A percentile compares a stretch with the other conserved stretches of the same genome.
Evolutionary conservation across 192 early-diverging fungal species (phyloP).

Genomic region (Podila epigama): DNA sequence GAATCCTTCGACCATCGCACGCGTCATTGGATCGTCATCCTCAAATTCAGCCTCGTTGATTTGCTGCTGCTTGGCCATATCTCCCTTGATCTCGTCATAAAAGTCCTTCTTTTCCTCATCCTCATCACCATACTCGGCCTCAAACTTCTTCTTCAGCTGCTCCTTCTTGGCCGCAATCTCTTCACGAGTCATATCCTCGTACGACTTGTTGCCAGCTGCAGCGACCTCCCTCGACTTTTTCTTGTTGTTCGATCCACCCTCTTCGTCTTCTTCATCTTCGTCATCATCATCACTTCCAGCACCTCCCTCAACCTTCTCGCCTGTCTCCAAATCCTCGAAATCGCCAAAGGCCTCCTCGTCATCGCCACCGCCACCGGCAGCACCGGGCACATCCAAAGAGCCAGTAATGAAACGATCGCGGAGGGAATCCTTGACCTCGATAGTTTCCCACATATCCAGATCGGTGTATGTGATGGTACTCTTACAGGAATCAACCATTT

Average conservation of each 20-base stretch:
- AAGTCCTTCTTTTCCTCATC: constrained; percentile 76
- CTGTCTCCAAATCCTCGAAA: constrained; percentile 80
- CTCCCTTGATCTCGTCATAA: constrained; percentile 91
- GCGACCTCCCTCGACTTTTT: too few species aligned
- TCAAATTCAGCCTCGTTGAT: constrained; percentile 90
- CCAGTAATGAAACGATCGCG: constrained; percentile 84
- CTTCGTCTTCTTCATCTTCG: constrained; percentile 32
- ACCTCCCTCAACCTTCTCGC: constrained; percentile 57
- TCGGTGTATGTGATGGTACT: constrained; percentile 60
- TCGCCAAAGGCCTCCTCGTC: constrained; percentile 75
- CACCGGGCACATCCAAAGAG: constrained; percentile 49
- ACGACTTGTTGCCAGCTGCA: constrained; percentile 54
- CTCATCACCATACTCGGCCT: constrained; percentile 87
- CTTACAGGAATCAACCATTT: constrained; percentile 76
- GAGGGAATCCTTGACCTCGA: constrained; percentile 71
- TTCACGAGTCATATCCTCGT: constrained; percentile 65
- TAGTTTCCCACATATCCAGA: constrained; percentile 74
- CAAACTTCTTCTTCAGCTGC: constrained; percentile 93
- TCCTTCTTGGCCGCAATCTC: constrained; percentile 85
- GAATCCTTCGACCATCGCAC: constrained; percentile 90
- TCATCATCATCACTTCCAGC: constrained; percentile 29
- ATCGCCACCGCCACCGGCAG: constrained; percentile 54
- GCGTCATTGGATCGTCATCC: constrained; percentile 72
- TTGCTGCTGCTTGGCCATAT: constrained; percentile 83
- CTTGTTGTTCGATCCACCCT: constrained; percentile 9